These are phyloP conservation scores for Achlya hypogyna DNA, from an alignment of 352 stramenopile species.

Conservation along the genomic window DNA sequence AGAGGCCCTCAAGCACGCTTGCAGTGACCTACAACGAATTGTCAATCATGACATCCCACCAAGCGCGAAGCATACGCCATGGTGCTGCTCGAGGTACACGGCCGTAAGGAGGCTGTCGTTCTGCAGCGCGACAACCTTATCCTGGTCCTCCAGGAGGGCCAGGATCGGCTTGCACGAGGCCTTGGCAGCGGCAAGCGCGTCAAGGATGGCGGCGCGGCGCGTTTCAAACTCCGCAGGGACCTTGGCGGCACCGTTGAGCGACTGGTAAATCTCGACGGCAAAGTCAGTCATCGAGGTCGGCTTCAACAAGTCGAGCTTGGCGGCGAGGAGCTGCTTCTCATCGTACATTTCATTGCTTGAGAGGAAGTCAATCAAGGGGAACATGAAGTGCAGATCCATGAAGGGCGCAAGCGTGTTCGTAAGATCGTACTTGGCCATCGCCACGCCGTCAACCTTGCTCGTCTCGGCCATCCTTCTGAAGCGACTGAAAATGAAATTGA, in stretches of 20 bases:
- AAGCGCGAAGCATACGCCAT: conserved; percentile 39
- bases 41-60: neutral
- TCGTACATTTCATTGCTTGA: conserved; percentile 88
- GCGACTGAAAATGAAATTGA: neutral
- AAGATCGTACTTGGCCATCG: conserved; percentile 82
- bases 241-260: conserved; percentile 74
- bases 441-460: neutral
- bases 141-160: conserved; percentile 71
- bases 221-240: conserved; percentile 78
- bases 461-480: neutral
- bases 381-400: conserved; percentile 97
- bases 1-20: conserved; percentile 85
- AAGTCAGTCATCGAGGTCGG: conserved; percentile 97
- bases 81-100: conserved; percentile 67
- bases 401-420: conserved; percentile 91
- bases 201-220: conserved; percentile 58
- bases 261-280: conserved; percentile 93
- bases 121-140: conserved; percentile 82
- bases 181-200: conserved; percentile 67
- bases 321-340: conserved; percentile 81
- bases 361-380: conserved; percentile 94
- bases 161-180: conserved; percentile 66
- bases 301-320: conserved; percentile 88
- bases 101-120: conserved; percentile 75
- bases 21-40: conserved; percentile 58